Conservation (phyloP, 306 rosid species). For the Amphicarpaea edgeworthii region DNA sequence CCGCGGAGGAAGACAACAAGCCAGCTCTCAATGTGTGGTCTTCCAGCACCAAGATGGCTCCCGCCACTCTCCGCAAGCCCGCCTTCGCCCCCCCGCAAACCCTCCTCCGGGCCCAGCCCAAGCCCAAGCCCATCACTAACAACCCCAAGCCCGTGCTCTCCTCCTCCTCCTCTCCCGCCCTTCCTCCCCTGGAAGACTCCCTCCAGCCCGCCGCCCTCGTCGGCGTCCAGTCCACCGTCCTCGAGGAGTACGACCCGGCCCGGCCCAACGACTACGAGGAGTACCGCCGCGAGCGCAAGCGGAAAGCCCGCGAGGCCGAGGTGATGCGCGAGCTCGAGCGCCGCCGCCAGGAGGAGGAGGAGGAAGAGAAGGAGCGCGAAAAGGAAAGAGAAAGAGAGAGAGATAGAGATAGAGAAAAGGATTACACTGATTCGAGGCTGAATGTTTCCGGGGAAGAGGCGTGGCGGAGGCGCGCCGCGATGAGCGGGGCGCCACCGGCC, state of each 20-base stretch:
- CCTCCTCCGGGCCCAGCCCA: slow-evolving; percentile 65
- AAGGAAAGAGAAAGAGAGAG: slow-evolving; percentile 56
- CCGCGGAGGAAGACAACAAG: slow-evolving; percentile 91
- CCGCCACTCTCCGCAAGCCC: slow-evolving; percentile 89
- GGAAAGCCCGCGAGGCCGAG: slow-evolving; percentile 83
- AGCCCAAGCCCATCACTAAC: slow-evolving; percentile 53
- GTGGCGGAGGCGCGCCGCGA: slow-evolving; percentile 93
- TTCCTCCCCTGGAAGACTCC: slow-evolving; percentile 42
- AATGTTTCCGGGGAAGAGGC: slow-evolving; percentile 98
- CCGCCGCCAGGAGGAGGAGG: slow-evolving; percentile 65
- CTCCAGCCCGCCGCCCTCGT: slow-evolving; percentile 83
- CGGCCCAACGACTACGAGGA: slow-evolving; percentile 97
- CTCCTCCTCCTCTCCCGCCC: slow-evolving; percentile 26
- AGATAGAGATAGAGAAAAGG: slow-evolving; percentile 52
- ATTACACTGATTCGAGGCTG: slow-evolving; percentile 60
- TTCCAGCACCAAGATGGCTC: slow-evolving; percentile 94
- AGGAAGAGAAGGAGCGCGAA: slow-evolving; percentile 58
- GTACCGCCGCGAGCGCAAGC: slow-evolving; percentile 84
- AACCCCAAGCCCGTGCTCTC: slow-evolving; percentile 32
- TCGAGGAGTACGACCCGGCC: slow-evolving; percentile 95
- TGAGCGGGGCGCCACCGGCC: slow-evolving; percentile 83
- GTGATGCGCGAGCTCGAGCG: slow-evolving; percentile 77
- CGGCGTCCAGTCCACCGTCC: slow-evolving; percentile 79
- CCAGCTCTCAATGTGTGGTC: slow-evolving; percentile 93
- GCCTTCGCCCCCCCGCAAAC: slow-evolving; percentile 79